A percentile compares a stretch with the other conserved stretches of the same genome.
phyloP scores from a whole-genome alignment of 1,139 yeast species.

The Zygosaccharomyces pseudobailii region DNA sequence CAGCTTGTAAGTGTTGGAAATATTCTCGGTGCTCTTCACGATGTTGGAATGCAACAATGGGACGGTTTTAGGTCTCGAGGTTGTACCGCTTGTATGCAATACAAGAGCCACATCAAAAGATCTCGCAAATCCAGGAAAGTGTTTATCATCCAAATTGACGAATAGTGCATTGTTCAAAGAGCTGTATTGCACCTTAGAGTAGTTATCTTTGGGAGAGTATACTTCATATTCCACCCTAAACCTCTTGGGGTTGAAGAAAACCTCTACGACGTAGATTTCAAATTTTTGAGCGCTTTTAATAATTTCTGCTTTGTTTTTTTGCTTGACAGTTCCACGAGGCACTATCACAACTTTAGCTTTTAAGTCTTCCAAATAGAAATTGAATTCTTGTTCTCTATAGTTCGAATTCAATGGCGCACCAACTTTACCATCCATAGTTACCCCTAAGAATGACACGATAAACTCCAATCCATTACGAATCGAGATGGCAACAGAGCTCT shows the following conservation, averaged over 20 bases:
- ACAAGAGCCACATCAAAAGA: slow-evolving; percentile 55
- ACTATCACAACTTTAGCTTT: slow-evolving; percentile 52
- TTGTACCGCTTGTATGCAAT: slow-evolving; percentile 66
- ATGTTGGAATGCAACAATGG: slow-evolving; percentile 61
- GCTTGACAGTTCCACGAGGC: slow-evolving; percentile 42
- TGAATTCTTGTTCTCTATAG: slow-evolving; percentile 55
- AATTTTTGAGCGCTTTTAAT: slow-evolving; percentile 47
- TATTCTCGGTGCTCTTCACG: slow-evolving; percentile 52
- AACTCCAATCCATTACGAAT: slow-evolving; percentile 57
- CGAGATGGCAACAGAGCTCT: slow-evolving; percentile 53
- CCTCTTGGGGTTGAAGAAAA: slow-evolving; percentile 41
- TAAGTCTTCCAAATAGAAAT: slow-evolving; percentile 56
- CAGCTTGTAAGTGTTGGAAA: slow-evolving; percentile 50
- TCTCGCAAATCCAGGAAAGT: slow-evolving; percentile 41
- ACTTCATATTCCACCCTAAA: slow-evolving; percentile 41
- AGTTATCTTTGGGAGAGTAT: slow-evolving; percentile 33
- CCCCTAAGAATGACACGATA: slow-evolving; percentile 48
- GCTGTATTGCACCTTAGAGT: slow-evolving; percentile 28
- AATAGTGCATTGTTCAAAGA: slow-evolving; percentile 32
- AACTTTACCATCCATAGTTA: slow-evolving; percentile 49
- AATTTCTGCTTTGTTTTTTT: slow-evolving; percentile 39
- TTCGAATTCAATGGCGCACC: slow-evolving; percentile 65
- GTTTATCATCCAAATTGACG: slow-evolving; percentile 24
- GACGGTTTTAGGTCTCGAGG: slow-evolving; percentile 68
- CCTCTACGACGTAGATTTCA: slow-evolving; percentile 46